Conservation (phyloP, 306 rosid species). For the Malus sieversii region DNA sequence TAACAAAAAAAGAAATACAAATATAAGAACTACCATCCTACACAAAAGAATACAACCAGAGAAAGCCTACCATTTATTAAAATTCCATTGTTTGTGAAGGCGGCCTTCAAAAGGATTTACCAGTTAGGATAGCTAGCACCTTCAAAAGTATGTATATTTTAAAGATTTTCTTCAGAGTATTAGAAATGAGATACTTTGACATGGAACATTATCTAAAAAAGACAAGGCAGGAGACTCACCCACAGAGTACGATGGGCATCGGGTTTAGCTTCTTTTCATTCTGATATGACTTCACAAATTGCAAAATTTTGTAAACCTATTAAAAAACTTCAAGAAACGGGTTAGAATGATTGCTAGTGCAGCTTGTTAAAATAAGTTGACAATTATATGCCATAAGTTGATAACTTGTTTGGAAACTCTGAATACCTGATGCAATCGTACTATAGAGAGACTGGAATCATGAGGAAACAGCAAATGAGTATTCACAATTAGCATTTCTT, state of each 20-base stretch:
- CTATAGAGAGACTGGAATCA: slow-evolving; percentile 72
- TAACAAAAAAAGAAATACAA: not conserved
- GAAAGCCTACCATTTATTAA: not conserved
- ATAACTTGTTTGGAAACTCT: not conserved
- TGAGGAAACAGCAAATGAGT: slow-evolving; percentile 95
- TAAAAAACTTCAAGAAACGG: not conserved
- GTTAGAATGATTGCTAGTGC: not conserved
- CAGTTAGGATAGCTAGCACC: not conserved
- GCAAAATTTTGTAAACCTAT: slow-evolving; percentile 85
- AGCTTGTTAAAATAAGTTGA: not conserved
- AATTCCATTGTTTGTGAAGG: not conserved
- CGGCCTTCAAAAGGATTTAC: not conserved
- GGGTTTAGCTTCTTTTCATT: slow-evolving; percentile 74
- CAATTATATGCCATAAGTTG: not conserved
- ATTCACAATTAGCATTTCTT: slow-evolving; percentile 77
- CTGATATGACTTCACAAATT: slow-evolving; percentile 83
- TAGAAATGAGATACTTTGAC: not conserved
- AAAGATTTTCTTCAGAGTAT: slow-evolving; percentile 4
- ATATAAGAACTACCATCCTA: not conserved
- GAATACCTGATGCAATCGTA: slow-evolving; percentile 62
- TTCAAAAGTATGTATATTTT: slow-evolving; percentile 11
- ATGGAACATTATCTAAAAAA: not conserved
- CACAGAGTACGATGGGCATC: slow-evolving; percentile 86
- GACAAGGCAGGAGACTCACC: slow-evolving; percentile 37
- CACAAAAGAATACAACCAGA: not conserved